phyloP scores from a whole-genome alignment of 1,284 basidiomycete species.

The Trametes pubescens region DNA sequence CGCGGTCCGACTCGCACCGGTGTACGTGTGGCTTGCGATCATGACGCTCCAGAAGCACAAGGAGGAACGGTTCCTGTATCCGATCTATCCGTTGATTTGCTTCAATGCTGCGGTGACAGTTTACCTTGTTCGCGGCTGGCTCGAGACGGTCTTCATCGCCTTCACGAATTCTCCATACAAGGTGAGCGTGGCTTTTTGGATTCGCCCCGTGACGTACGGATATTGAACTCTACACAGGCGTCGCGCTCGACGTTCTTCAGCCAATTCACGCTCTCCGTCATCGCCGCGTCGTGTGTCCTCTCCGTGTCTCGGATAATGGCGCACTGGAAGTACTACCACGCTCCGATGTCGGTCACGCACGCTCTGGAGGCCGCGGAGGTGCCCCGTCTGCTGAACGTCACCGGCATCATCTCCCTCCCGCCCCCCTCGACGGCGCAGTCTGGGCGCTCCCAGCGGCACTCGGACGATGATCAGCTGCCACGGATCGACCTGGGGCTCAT shows the following conservation, averaged over 20 bases:
- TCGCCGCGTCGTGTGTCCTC: conserved; percentile 71
- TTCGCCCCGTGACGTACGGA: neutral
- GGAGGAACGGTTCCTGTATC: conserved; percentile 98
- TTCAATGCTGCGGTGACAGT: conserved; percentile 93
- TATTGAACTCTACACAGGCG: conserved; percentile 58
- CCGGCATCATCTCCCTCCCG: conserved; percentile 62
- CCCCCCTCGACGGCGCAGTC: conserved; percentile 47
- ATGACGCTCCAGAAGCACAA: conserved; percentile 91
- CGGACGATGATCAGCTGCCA: conserved; percentile 59
- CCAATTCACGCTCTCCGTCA: conserved; percentile 74
- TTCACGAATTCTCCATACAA: conserved; percentile 85
- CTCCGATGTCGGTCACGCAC: conserved; percentile 81
- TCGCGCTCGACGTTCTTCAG: conserved; percentile 81
- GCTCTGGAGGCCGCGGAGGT: conserved; percentile 84
- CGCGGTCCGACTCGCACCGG: conserved; percentile 78
- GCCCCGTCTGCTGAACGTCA: conserved; percentile 80
- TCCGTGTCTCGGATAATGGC: conserved; percentile 85
- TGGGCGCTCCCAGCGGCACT: conserved; percentile 10
- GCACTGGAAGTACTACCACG: conserved; percentile 89
- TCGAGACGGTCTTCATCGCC: conserved; percentile 80
- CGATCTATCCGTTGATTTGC: conserved; percentile 90
- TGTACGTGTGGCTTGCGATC: conserved; percentile 91
- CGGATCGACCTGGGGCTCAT: conserved; percentile 78
- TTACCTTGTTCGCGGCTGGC: conserved; percentile 86
- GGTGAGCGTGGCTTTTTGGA: conserved; percentile 55